A percentile compares a stretch with the other conserved stretches of the same genome.
phyloP scores from a whole-genome alignment of 192 early-diverging fungal genomes.

The Umbelopsis isabellina region DNA sequence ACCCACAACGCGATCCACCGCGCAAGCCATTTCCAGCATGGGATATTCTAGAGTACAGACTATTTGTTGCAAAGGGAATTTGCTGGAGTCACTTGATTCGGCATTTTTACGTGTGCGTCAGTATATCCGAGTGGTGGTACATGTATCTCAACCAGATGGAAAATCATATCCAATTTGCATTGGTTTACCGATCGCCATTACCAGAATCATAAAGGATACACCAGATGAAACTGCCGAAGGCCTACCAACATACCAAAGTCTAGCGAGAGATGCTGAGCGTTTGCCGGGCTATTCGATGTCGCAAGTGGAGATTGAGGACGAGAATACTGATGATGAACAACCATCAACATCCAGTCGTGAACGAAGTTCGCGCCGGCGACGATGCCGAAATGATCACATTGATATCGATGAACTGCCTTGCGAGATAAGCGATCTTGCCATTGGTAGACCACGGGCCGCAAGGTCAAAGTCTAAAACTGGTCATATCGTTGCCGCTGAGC shows the following conservation, averaged over 20 bases:
- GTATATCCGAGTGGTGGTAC: conserved; percentile 27
- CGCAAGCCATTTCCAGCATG: neutral
- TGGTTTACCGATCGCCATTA: conserved; percentile 19
- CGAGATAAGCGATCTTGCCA: neutral
- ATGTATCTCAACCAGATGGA: neutral
- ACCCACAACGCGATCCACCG: neutral
- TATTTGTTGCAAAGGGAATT: neutral
- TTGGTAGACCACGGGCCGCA: neutral
- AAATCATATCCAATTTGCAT: conserved; percentile 30
- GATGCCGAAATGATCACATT: neutral
- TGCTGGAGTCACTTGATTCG: conserved; percentile 31
- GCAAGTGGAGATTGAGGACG: neutral
- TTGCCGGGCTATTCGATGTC: neutral
- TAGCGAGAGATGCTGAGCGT: conserved; percentile 21
- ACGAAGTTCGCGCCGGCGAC: neutral
- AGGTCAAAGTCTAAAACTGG: neutral
- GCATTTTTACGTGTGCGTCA: conserved; percentile 31
- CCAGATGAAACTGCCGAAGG: conserved; percentile 3
- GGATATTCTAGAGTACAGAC: conserved; percentile 12
- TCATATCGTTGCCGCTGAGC: neutral
- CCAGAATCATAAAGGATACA: neutral
- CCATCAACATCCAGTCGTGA: neutral
- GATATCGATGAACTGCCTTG: neutral
- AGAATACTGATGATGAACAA: neutral
- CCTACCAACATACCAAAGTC: conserved; percentile 9